Evolutionary conservation across 345 rosid species (phyloP).

Genomic region (Turritis glabra): DNA sequence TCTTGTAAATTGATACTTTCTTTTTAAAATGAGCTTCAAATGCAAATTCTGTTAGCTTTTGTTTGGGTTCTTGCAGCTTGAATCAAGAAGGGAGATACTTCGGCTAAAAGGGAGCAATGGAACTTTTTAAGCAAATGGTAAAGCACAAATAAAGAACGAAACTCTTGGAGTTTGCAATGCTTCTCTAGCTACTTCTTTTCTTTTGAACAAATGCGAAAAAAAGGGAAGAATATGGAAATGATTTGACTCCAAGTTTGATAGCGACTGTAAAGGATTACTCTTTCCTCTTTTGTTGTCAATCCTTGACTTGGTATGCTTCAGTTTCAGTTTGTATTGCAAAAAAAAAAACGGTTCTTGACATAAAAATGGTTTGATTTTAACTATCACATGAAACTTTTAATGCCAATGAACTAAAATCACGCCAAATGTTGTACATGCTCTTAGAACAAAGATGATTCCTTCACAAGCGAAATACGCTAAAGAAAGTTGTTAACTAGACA

Average conservation of each 20-base stretch:
- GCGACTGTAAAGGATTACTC: background rate
- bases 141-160: background rate
- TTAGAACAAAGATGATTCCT: too few relatives aligned
- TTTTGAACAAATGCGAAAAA: background rate
- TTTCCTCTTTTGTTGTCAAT: background rate
- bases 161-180: slow-evolving; percentile 5
- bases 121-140: slow-evolving; percentile 21
- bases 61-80: slow-evolving; percentile 42
- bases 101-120: slow-evolving; percentile 37
- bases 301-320: background rate
- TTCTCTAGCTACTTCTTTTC: background rate
- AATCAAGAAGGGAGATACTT: slow-evolving; percentile 47
- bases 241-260: background rate
- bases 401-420: background rate
- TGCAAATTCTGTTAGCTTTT: background rate
- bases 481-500: background rate
- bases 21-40: background rate
- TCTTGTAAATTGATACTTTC: background rate
- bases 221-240: background rate
- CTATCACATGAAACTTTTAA: background rate
- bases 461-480: background rate
- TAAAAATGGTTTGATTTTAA: background rate
- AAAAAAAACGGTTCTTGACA: too few relatives aligned
- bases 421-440: background rate
- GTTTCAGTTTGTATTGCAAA: background rate